Conservation (phyloP, 352 stramenopile species). For the Pythium plurisporium region DNA sequence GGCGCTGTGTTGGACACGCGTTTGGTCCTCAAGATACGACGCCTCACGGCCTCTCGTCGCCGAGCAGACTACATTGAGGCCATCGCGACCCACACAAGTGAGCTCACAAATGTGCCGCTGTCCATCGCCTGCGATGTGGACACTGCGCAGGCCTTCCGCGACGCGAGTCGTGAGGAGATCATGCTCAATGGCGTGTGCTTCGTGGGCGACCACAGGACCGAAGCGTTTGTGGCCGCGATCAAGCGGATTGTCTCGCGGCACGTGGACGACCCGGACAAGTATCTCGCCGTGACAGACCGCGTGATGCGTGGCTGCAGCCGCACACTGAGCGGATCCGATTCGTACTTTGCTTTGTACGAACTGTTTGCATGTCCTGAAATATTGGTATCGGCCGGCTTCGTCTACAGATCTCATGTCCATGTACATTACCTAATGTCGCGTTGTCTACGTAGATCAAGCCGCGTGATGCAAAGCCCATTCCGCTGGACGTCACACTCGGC, state of each 20-base stretch:
- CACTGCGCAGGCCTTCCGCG: constrained; percentile 64
- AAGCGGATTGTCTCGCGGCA: constrained; percentile 64
- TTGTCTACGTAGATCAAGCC: constrained; percentile 67
- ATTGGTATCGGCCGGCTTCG: constrained; percentile 28
- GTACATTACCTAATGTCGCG: background rate
- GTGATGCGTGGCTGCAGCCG: constrained; percentile 70
- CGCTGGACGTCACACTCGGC: constrained; percentile 60
- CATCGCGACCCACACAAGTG: constrained; percentile 23
- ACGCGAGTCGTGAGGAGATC: constrained; percentile 67
- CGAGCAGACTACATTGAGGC: constrained; percentile 56
- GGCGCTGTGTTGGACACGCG: constrained; percentile 34
- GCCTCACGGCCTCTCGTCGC: constrained; percentile 31
- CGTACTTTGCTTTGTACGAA: constrained; percentile 71
- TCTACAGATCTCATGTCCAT: background rate
- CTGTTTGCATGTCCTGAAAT: constrained; percentile 53
- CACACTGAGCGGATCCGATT: constrained; percentile 70
- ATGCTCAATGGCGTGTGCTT: constrained; percentile 71
- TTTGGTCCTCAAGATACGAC: constrained; percentile 36
- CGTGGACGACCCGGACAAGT: constrained; percentile 38
- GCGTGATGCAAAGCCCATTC: constrained; percentile 30
- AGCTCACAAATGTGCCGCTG: constrained; percentile 46
- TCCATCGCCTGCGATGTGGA: constrained; percentile 54
- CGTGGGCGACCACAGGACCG: constrained; percentile 62
- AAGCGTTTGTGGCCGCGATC: constrained; percentile 68
- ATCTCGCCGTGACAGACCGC: constrained; percentile 47